Base-by-base conservation (phyloP, 345 rosid genomes). In the Excoecaria agallocha region DNA sequence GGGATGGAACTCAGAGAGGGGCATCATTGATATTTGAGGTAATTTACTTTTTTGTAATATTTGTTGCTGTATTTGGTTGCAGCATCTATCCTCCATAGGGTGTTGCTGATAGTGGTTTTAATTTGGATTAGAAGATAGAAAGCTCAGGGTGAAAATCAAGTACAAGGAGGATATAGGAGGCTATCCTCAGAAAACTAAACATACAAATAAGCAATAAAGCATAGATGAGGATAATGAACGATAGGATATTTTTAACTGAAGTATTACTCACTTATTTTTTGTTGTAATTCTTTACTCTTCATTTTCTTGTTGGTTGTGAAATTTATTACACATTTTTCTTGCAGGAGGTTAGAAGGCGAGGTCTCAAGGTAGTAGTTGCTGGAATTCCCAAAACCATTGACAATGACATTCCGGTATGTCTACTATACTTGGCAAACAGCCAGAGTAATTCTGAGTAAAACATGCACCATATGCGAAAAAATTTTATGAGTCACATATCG, bases 1-100 rank as follows among this genome's bases (percentile, higher is more conserved):
- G 83, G 16, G 83, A 80, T 76, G 83, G 83, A 51, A 76, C 83
- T 51, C 83, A 76, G 71, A 80, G 76, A 67, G 83, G 83, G 48
- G 79, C 83, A 54, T 60, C 83, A 1, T 70, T 75, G 43, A 80
- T 80, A 30, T 80, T 71, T 76, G 83, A 80, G 83, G 83, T 80
- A 72, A 70, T 50, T 43, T 61, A n/a, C 1, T 20, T n/a, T 25
- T 55, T 3, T 54, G 2, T 20, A 5, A 50, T 3, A 3, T 63
- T 39, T 17, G 51, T 39, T 25, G 38, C 9, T 12, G 15, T 22
- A 35, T 11, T 35, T 51, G 8, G 6, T 51, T 7, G 45, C 59
- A 17, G 12, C 38, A 39, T 71, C 15, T 57, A 15, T 43, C 52
- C 71, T 55, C 43, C 15, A 37, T 8, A 3, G 35, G 25, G 8